Evolutionary conservation across 257 asterid genomes (phyloP), one percentile per base, ranked within the genome.

Genomic region (Solanum chiquidenum): DNA sequence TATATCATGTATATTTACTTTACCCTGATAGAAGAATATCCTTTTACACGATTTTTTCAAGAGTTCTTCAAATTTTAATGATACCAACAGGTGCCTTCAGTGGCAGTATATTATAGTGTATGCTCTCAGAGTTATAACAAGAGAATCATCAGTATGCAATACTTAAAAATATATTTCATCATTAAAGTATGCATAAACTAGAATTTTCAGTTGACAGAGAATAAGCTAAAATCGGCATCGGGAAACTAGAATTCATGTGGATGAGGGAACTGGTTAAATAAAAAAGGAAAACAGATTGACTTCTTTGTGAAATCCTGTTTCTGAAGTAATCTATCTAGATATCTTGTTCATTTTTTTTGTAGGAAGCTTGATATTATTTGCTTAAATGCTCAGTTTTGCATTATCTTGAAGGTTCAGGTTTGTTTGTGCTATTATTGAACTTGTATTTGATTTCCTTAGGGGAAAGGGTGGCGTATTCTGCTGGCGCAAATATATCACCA

Each of bases 381-480:
- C 49, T 76, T 77, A 77, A 25, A 5, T 79, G 62, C 10, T 25
- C 84, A 79, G 35, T 25, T 44, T 46, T 52, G 64, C 37, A 12
- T 44, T 83, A 62, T 10, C 31, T n/a, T 80, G 42, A 58, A 44
- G 60, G 55, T 71, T 38, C 74, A 14, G 31, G 31, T 75, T 72
- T 44, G 58, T 55, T 75, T 25, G 64, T 20, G 44, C 73, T 85
- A 66, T 88, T 79, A 44, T 12, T 69, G 62, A 38, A 85, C 77
- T 82, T 71, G 42, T 74, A 44, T 79, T 42, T 79, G 31, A 35
- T 69, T 88, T 44, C 87, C 90, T 88, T 44, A 92, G 98, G 95
- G 79, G 92, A 91, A 38, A 87, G 87, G 77, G 87, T 84, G 88
- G 84, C 94, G 40, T 87, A 83, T 86, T 91, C 98, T 21, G 91